Base-by-base conservation (phyloP, 1,284 basidiomycete genomes). In the Cutaneotrichosporon daszewskae region DNA sequence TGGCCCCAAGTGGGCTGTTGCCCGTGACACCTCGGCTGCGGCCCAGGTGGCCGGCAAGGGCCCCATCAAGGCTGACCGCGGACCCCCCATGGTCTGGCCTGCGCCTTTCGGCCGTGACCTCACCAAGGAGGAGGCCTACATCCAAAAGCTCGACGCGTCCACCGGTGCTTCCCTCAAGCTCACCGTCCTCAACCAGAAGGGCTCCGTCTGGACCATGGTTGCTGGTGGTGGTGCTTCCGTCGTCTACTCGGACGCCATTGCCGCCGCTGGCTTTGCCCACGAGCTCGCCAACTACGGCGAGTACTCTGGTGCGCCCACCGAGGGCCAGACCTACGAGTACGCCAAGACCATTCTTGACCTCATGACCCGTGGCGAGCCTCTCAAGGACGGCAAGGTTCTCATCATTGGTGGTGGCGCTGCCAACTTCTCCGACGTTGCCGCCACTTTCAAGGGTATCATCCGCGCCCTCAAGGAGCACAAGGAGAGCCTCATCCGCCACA, bases 381-480 rank as follows among this genome's bases (percentile, higher is more conserved):
- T 83, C 64, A 77, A 83, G 34, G 78, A 91, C 40, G 94, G 94
- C 76, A 98, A 98, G 77, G 82, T 98, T 66, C 86, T 98, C 72
- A 96, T 98, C 79, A 96, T 98, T 57, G 95, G 94, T 73, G 95
- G 95, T 77, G 94, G 94, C 58, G 66, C 97, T 58, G 94, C 94
- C 76, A 98, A 98, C 83, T 98, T 98, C 76, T 97, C 92, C 69
- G 97, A 98, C 71, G 92, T 98, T 59, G 94, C 94, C 31, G 85
- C 94, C 14, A 98, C 94, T 54, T 98, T 98, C 85, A 97, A 97
- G 80, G 94, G 94, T 58, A 98, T 97, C 78, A 97, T 98, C 71
- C 87, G 84, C 50, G 94, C 94, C 17, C 79, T 98, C 61, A 87
- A 95, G 78, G 86, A 91, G 74, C 91, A 82, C 81, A 89, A 92